Evolutionary conservation across 805 yeast genomes (phyloP).

Genomic region (Kodamaea jinghongensis): DNA sequence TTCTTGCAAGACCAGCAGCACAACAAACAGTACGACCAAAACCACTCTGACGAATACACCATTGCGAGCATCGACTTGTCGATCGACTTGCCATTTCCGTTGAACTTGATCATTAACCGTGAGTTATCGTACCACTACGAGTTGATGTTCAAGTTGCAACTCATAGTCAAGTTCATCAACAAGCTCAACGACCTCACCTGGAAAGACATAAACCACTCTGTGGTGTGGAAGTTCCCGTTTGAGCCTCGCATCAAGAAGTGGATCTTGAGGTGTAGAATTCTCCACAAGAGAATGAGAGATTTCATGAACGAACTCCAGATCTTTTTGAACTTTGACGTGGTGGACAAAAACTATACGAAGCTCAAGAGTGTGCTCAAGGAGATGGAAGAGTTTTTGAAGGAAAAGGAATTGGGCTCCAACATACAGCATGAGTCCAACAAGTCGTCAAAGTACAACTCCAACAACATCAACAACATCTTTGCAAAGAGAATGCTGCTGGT

Average conservation of each 20-base stretch:
- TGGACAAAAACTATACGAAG: constrained; percentile 51
- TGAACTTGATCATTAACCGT: constrained; percentile 69
- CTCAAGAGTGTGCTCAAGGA: constrained; percentile 29
- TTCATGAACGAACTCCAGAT: constrained; percentile 54
- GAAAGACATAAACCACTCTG: constrained; percentile 62
- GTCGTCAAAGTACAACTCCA: constrained; percentile 4
- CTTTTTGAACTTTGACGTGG: constrained; percentile 57
- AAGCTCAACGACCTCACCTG: constrained; percentile 63
- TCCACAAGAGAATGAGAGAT: constrained; percentile 57
- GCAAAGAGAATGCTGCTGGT: constrained; percentile 18
- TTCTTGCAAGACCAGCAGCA: constrained; percentile 40
- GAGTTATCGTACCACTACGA: constrained; percentile 78
- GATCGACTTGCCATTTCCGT: constrained; percentile 78
- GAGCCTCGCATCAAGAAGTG: constrained; percentile 46
- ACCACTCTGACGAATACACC: constrained; percentile 30
- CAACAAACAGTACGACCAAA: constrained; percentile 8
- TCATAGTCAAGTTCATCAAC: constrained; percentile 61
- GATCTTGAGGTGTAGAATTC: constrained; percentile 51
- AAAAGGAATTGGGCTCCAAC: constrained; percentile 13
- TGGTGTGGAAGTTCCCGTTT: constrained; percentile 60
- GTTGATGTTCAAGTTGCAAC: constrained; percentile 67
- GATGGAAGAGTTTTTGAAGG: constrained; percentile 9
- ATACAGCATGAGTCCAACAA: constrained; percentile 6
- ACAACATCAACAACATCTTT: constrained; percentile 22
- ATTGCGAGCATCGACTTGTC: constrained; percentile 56